Conservation (phyloP, 495 filamentous ascomycete genomes). For the Talaromyces liani region DNA sequence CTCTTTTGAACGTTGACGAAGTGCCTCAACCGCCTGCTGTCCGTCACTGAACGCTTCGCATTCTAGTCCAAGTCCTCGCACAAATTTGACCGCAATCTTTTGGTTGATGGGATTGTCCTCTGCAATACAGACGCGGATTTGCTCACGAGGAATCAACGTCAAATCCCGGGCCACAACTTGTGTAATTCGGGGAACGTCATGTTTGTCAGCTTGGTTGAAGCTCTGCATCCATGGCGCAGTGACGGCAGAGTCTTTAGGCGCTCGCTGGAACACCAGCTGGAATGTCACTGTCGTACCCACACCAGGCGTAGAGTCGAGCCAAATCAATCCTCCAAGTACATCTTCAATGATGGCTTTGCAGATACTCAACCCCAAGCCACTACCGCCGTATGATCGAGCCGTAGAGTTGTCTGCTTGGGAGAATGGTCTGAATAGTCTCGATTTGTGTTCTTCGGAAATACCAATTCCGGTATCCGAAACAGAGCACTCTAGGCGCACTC, state of each 20-base stretch:
- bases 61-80: slow-evolving; percentile 72
- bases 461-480: slow-evolving; percentile 90
- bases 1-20: slow-evolving; percentile 60
- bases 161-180: slow-evolving; percentile 43
- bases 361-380: slow-evolving; percentile 83
- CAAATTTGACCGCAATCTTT: slow-evolving; percentile 85
- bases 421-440: slow-evolving; percentile 84
- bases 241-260: slow-evolving; percentile 47
- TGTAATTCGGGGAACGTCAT: slow-evolving; percentile 14
- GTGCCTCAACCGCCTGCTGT: slow-evolving; percentile 74
- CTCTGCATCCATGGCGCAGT: slow-evolving; percentile 52
- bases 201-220: slow-evolving; percentile 21
- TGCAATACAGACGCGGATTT: slow-evolving; percentile 80
- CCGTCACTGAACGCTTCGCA: slow-evolving; percentile 83
- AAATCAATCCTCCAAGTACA: slow-evolving; percentile 77
- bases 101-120: slow-evolving; percentile 92
- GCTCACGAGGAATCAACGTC: slow-evolving; percentile 63
- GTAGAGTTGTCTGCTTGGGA: slow-evolving; percentile 85
- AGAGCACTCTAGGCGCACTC: slow-evolving; percentile 69
- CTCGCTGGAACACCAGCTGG: slow-evolving; percentile 74
- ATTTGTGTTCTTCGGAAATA: slow-evolving; percentile 70
- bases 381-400: slow-evolving; percentile 81
- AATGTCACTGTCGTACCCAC: slow-evolving; percentile 82
- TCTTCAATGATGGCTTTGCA: slow-evolving; percentile 93
- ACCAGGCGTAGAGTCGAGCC: slow-evolving; percentile 67